Evolutionary conservation across 306 rosid species (phyloP).

Genomic region (Malus domestica): ASM211411v1 NC_041803.1:3904001-3904500

Average conservation of each 20-base stretch:
- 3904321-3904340: slow-evolving; percentile 3
- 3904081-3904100: slow-evolving; percentile 23
- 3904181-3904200: slow-evolving; percentile 47
- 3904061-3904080: not conserved
- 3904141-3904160: slow-evolving; percentile 35
- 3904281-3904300: not conserved
- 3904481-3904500: slow-evolving; percentile 62
- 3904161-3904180: slow-evolving; percentile 22
- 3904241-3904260: not conserved
- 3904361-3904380: slow-evolving; percentile 40
- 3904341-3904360: slow-evolving; percentile 5
- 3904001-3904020: not conserved
- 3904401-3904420: slow-evolving; percentile 67
- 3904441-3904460: slow-evolving; percentile 72
- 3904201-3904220: not conserved
- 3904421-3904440: slow-evolving; percentile 65
- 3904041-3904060: not conserved
- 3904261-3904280: not conserved
- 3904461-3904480: slow-evolving; percentile 62
- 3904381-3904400: slow-evolving; percentile 35
- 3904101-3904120: slow-evolving; percentile 51
- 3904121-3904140: slow-evolving; percentile 30
- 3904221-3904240: not conserved
- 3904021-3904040: not conserved
- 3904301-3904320: not conserved